Evolutionary conservation across 257 asterid genomes (phyloP), one percentile per base, ranked within the genome.

Genomic region (Marsdenia floribunda): DNA sequence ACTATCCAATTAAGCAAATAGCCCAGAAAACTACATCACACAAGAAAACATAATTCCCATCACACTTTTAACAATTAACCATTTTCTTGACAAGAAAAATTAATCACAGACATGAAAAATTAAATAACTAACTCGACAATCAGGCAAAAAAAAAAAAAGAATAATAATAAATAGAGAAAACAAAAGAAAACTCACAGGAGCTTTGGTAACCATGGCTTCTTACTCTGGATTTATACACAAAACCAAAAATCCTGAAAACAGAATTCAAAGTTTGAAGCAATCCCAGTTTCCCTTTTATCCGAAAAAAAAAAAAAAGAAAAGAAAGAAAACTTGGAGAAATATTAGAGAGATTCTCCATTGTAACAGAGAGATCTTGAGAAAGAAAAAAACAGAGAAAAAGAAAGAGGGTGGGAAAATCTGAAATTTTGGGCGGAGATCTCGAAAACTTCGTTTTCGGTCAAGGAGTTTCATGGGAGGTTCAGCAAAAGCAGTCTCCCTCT

Each of bases 171-270:
- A 40, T 40, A 40, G 5, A 42, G 47, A 42, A 5, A 42, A 42
- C 0, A 6, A 38, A 42, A 80, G 64, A 73, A 18, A 0, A 79
- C 92, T 80, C 78, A 91, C 95, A 90, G 81, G 80, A 73, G 85
- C 82, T 73, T 87, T 86, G 76, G 85, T 87, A 78, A 75, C 91
- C 95, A 91, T 91, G 57, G 81, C 81, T 78, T 73, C 85, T 38
- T 68, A 24, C 46, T 18, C 14, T 19, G 8, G 49, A 12, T 22
- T 72, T 18, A 68, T 21, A 35, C 44, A 78, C 26, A 57, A 53
- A 38, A 58, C 16, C 54, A 18, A 33, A 21, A 11, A 33, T 58
- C 74, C 68, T 24, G 76, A n/a, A 61, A 67, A 24, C 74, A 79
- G 22, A 42, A 82, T 74, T 49, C 59, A 72, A 82, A n/a, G 4